These are phyloP conservation scores for Phytopythium aichiense DNA, from an alignment of 352 stramenopile species.

Conservation along the genomic window DNA sequence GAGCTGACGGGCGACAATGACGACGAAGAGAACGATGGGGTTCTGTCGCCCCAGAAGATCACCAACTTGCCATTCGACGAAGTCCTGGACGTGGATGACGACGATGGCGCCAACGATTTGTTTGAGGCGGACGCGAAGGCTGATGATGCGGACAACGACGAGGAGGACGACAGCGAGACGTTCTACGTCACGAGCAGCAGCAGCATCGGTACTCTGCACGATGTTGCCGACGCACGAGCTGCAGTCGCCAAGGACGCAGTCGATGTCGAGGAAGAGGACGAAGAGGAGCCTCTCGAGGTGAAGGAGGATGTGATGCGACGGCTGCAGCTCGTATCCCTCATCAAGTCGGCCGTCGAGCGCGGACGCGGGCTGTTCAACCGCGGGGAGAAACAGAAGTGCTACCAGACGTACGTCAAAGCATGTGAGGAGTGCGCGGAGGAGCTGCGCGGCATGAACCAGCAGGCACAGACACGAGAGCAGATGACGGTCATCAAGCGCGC, in stretches of 20 bases:
- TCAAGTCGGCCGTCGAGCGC: conserved; percentile 46
- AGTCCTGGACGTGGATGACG: conserved; percentile 9
- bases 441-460: conserved; percentile 30
- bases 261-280: conserved; percentile 20
- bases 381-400: conserved; percentile 72
- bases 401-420: conserved; percentile 53
- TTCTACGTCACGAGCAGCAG: conserved; percentile 9
- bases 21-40: conserved; percentile 8
- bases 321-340: conserved; percentile 33
- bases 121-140: conserved; percentile 11
- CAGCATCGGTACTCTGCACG: neutral
- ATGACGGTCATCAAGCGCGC: conserved; percentile 28
- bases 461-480: conserved; percentile 24
- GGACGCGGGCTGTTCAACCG: conserved; percentile 74
- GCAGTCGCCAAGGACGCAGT: conserved; percentile 14
- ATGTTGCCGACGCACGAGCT: conserved; percentile 12
- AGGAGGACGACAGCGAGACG: conserved; percentile 10
- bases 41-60: conserved; percentile 15
- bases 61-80: conserved; percentile 13
- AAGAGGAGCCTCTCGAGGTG: conserved; percentile 23
- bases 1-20: conserved; percentile 39
- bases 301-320: conserved; percentile 37
- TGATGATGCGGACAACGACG: neutral
- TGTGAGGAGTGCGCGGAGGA: conserved; percentile 38
- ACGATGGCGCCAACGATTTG: conserved; percentile 11